Evolutionary conservation across 106 monocot genomes (phyloP), one percentile per base, ranked within the genome.

Genomic region (Posidonia australis): DNA sequence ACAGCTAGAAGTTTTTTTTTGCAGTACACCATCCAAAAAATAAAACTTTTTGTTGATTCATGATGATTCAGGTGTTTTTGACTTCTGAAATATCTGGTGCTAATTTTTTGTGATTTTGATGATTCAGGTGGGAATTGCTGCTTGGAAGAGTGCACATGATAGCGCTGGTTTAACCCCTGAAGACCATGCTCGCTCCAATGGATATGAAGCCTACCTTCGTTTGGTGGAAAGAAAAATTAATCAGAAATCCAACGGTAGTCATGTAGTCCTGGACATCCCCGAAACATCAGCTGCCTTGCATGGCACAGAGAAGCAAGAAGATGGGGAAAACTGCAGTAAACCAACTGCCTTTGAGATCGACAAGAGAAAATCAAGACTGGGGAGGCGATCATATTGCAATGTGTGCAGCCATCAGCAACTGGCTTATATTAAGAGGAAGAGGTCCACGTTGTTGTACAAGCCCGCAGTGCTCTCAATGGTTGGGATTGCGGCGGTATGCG

Each of bases 401-500:
- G 46, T 57, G 21, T 92, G 92, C 76, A 73, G 64, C 44, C 59
- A 72, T 42, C 72, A 75, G 56, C 87, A 84, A 54, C 58, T 82
- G 22, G 52, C 48, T 4, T 44, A 55, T 19, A 65, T 25, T 0
- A 57, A 30, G 6, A 49, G 20, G 1, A 58, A 66, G 7, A 66
- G 79, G 49, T 80, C 77, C 3, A 78, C 80, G 1, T 54, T 88
- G 51, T 10, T 78, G 61, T 84, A 82, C 64, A 72, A 82, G 45
- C 92, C 92, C 9, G 78, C 73, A 17, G 80, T 87, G 87, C 73
- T 92, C 6, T 70, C 78, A 2, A 67, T 92, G 82, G 77, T 92
- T 13, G 84, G 80, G 1, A 78, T 87, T 22, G 87, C 92, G 0
- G 84, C 82, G 0, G 87, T 92, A 2, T 92, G 92, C 44, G 87